Evolutionary conservation across 805 yeast genomes (phyloP), one percentile per base, ranked within the genome.

Genomic region (Isabelozyma rhagii): DNA sequence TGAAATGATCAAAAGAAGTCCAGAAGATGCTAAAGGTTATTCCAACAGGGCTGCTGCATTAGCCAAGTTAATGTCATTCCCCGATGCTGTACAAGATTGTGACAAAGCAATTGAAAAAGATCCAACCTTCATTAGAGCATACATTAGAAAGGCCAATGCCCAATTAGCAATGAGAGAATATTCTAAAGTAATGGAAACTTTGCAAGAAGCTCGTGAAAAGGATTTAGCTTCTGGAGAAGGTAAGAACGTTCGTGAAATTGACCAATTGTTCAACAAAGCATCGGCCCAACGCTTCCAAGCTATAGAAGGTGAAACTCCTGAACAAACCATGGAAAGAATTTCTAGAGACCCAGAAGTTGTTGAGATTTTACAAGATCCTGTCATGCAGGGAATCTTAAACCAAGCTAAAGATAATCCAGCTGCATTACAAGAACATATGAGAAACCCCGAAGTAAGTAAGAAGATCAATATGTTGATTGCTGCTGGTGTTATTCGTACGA

Each of bases 41-140:
- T 91, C 96, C 36, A 94, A 94, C 77, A 87, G 99, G 73, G 99
- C 99, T 47, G 99, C 99, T 39, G 97, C 97, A 1, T 81, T 87
- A 66, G 85, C 96, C 44, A 94, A 94, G 72, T 81, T 94, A 58
- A 83, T 93, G 88, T 89, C 97, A 10, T 94, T 93, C 87, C 97
- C 97, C 15, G 98, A 93, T 58, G 97, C 96, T 14, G 85, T 94
- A 50, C 80, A 81, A 60, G 99, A 94, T 72, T 91, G 97, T 77
- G 89, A 93, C 63, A 68, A 73, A 51, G 99, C 99, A 38, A 89
- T 94, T 60, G 83, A 81, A 65, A 82, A 84, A 58, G 98, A 94
- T 69, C 97, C 97, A 43, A 71, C 75, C 17, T 94, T 94, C 70
- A 78, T 93, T 63, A 88, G 97, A 75, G 99, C 98, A 3, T 94